Evolutionary conservation across 1,284 basidiomycete species (phyloP).

Genomic region (Singerocomus inundabilis): DNA sequence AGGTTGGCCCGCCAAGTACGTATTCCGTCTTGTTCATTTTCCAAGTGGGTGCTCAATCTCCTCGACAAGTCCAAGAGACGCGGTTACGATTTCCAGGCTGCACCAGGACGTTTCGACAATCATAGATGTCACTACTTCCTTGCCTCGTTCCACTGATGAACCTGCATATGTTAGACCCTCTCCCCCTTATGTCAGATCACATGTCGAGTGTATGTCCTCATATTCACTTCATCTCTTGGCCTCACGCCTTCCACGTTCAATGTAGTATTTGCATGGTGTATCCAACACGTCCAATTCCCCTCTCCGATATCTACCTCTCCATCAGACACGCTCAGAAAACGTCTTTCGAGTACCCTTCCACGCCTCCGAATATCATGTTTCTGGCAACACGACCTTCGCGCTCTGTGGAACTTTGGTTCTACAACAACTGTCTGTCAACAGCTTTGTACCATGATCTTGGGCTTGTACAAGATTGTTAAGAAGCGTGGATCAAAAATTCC

Average conservation of each 20-base stretch:
- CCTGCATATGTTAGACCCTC: slow-evolving; percentile 91
- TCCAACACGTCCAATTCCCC: slow-evolving; percentile 64
- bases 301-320: slow-evolving; percentile 29
- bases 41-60: slow-evolving; percentile 8
- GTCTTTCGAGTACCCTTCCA: slow-evolving; percentile 28
- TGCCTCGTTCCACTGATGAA: slow-evolving; percentile 90
- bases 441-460: slow-evolving; percentile 77
- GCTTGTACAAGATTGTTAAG: slow-evolving; percentile 75
- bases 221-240: slow-evolving; percentile 7
- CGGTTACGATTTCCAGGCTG: slow-evolving; percentile 89
- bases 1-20: slow-evolving; percentile 96
- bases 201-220: slow-evolving; percentile 66
- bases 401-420: slow-evolving; percentile 79
- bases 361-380: slow-evolving; percentile 83
- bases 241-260: slow-evolving; percentile 13
- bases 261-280: slow-evolving; percentile 89
- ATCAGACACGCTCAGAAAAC: slow-evolving; percentile 39
- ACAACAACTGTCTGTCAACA: slow-evolving; percentile 62
- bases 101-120: slow-evolving; percentile 80
- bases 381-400: slow-evolving; percentile 95
- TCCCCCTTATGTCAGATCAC: slow-evolving; percentile 92
- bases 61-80: slow-evolving; percentile 74
- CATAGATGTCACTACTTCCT: slow-evolving; percentile 92
- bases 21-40: slow-evolving; percentile 19
- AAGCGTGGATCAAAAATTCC: slow-evolving; percentile 76